Evolutionary conservation across 495 filamentous ascomycete genomes (phyloP), one percentile per base, ranked within the genome.

Genomic region (Chaetomidium leptoderma): DNA sequence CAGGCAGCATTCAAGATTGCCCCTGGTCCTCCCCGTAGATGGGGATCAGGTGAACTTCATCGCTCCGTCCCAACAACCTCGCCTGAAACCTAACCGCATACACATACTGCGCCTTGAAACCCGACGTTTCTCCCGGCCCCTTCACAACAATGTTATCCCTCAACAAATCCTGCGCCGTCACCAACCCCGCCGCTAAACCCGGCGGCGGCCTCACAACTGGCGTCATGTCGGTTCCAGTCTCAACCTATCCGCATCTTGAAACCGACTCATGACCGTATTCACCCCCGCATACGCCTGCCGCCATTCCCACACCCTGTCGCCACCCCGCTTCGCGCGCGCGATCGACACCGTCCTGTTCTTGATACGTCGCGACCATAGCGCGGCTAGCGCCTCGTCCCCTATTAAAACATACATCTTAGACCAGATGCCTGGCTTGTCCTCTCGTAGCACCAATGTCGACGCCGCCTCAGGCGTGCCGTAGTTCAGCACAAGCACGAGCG

Each of bases 31-130:
- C 14, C 0, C 3, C 19, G 6, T 27, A 3, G n/a, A 21, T 13
- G 2, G 36, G 50, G 6, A 42, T 32, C 24, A 53, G 23, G 35
- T 53, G 50, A n/a, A 19, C 21, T 21, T 53, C 50, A 24, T 53
- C 50, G 3, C 27, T 26, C 2, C 24, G 23, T 11, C 32, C 50
- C 50, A 42, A 6, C 50, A 36, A 53, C 2, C 36, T 21, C 3
- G 3, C 4, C 9, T 17, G 24, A 14, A 43, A 42, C 3, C n/a
- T 3, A 7, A 16, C 50, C 14, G 21, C 36, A 26, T 53, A 30
- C 14, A 53, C 26, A 16, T 42, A 53, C 24, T 42, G 24, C 4
- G 43, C 6, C 7, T 14, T 8, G 24, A 53, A 53, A 1, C 36
- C 24, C 0, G 50, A 37, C 6, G 49, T 40, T 0, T n/a, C n/a